Conservation (phyloP, 2,329 filamentous ascomycete genomes). For the Fusarium euwallaceae region DNA sequence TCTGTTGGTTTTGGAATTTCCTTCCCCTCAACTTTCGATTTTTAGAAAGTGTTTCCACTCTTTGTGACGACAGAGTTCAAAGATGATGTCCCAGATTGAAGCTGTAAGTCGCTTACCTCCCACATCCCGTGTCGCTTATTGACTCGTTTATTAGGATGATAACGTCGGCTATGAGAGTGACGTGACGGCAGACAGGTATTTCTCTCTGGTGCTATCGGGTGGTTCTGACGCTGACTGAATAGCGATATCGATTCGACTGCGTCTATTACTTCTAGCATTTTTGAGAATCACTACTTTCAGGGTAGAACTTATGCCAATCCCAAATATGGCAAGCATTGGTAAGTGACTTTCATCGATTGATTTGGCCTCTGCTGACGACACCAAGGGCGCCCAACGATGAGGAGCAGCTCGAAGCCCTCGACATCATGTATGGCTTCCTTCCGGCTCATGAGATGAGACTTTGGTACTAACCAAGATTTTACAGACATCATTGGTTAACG, state of each 20-base stretch:
- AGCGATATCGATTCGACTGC: slow-evolving; percentile 36
- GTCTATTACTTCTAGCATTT: slow-evolving; percentile 42
- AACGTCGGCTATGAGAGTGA: slow-evolving; percentile 21
- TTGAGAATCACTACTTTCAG: slow-evolving; percentile 39
- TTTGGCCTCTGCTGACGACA: background rate
- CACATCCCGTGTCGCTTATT: background rate
- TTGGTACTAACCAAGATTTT: background rate
- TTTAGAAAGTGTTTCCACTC: background rate
- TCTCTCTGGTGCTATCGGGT: fast-evolving
- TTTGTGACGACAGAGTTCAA: background rate
- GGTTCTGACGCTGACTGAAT: background rate
- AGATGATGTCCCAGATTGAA: slow-evolving; percentile 29
- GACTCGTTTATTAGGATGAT: slow-evolving; percentile 18
- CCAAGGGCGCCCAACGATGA: slow-evolving; percentile 43
- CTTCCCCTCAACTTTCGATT: background rate
- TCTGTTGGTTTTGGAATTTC: background rate
- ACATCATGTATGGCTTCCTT: slow-evolving; percentile 35
- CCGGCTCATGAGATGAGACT: too few species aligned
- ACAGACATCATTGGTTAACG: slow-evolving; percentile 41
- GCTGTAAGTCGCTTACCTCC: slow-evolving; percentile 14
- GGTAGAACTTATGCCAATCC: slow-evolving; percentile 41
- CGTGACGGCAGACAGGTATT: slow-evolving; percentile 23
- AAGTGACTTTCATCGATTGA: fast-evolving
- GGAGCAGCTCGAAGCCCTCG: slow-evolving; percentile 41
- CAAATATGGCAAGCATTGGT: slow-evolving; percentile 45